phyloP scores from a whole-genome alignment of 306 rosid species.

The Malus sieversii region DNA sequence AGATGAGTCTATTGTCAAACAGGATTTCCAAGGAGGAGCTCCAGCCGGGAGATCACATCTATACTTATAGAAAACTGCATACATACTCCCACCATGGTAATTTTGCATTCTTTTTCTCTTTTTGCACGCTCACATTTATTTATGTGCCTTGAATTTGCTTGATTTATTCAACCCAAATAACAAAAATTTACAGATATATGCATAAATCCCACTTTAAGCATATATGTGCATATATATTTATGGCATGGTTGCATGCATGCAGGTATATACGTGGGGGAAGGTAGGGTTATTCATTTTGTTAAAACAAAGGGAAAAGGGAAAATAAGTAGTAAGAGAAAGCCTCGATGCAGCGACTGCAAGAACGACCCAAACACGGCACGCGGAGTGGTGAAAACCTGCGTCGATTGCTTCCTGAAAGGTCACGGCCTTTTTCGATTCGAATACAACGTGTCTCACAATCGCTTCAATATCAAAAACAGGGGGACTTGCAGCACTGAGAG shows the following conservation, averaged over 20 bases:
- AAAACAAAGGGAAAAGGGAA: too few species aligned
- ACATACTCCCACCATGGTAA: slow-evolving; percentile 5
- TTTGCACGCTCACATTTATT: too few species aligned
- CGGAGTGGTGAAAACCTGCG: slow-evolving; percentile 9
- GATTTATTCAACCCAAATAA: too few species aligned
- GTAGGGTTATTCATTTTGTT: not conserved
- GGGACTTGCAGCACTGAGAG: slow-evolving; percentile 5
- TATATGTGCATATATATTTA: too few species aligned
- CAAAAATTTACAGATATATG: too few species aligned
- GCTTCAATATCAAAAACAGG: not conserved
- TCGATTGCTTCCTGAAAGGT: slow-evolving; percentile 7
- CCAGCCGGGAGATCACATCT: slow-evolving; percentile 10
- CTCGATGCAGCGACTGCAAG: not conserved
- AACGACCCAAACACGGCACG: too few species aligned
- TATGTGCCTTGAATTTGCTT: too few species aligned
- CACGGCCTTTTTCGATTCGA: not conserved
- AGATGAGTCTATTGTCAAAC: not conserved
- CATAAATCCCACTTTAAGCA: too few species aligned
- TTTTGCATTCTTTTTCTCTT: too few species aligned
- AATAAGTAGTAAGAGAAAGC: too few species aligned
- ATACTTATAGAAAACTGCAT: not conserved
- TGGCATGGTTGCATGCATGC: too few species aligned
- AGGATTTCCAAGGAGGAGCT: not conserved
- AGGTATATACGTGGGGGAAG: not conserved
- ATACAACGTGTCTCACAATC: not conserved